Base-by-base conservation (phyloP, 345 rosid species). In the Triadica sebifera region DNA sequence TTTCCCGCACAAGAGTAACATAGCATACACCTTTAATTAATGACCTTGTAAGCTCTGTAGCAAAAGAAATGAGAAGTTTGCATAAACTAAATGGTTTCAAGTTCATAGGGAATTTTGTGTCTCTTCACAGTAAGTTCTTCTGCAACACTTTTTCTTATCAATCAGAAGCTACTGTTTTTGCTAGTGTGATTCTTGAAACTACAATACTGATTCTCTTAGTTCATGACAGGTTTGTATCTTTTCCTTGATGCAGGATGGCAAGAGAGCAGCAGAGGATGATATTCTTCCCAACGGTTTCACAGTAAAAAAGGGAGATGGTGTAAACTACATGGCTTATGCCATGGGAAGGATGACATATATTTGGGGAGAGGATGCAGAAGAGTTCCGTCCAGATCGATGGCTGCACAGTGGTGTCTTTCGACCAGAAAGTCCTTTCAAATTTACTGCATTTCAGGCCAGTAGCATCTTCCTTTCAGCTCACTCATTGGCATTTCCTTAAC, bases 281-380 rank as follows among this genome's bases (percentile, higher is more conserved):
- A 47, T 72, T 63, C 85, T 81, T 41, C 86, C 85, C 0, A 86
- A 83, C 75, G 86, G 86, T 12, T 83, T 72, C 53, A 70, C 52
- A 53, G 80, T 83, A 25, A 83, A 61, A 68, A 85, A 85, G 70
- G 81, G 80, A 66, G 84, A 79, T 34, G 79, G 73, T 4, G 13
- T 81, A 37, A 60, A 45, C 71, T 81, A 83, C 70, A 49, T 74
- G 58, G 29, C 85, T 43, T 81, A 75, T 39, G 84, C 86, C 34
- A 81, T 77, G 82, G 85, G 84, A 45, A 85, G 85, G 72, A 83
- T 83, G 88, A 56, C 79, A 10, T 75, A 17, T 29, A 39, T 83
- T 53, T 81, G 81, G 85, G 88, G 86, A 61, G 84, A 83, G 0
- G 77, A 81, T 17, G 86, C 81, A 12, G 85, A 81, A 79, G 77